These are phyloP conservation scores for Paspalum notatum DNA, from an alignment of 176 grass and related monocot species.

Conservation along the genomic window DNA sequence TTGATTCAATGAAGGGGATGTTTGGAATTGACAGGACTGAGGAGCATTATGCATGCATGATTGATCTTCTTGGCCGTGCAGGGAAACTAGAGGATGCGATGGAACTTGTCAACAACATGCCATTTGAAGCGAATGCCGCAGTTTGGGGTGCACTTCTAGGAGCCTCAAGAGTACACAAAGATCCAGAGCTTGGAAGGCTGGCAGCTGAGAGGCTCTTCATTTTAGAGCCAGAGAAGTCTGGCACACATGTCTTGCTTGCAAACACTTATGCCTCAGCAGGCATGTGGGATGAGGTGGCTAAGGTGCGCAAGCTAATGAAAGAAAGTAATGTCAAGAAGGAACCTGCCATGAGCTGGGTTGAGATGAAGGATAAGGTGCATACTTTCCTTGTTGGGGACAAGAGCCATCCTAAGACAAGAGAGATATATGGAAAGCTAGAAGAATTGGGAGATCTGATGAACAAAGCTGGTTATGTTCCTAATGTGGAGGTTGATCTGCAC, in stretches of 20 bases:
- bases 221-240: conserved; percentile 81
- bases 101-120: conserved; percentile 75
- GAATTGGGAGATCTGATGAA: conserved; percentile 76
- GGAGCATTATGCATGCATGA: conserved; percentile 87
- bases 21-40: conserved; percentile 76
- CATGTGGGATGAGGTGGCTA: conserved; percentile 70
- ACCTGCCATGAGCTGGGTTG: conserved; percentile 93
- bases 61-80: conserved; percentile 85
- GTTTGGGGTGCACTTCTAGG: conserved; percentile 81
- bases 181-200: conserved; percentile 63
- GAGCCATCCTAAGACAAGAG: conserved; percentile 28
- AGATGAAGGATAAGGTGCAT: conserved; percentile 80
- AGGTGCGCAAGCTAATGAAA: conserved; percentile 75
- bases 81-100: conserved; percentile 80
- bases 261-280: conserved; percentile 80
- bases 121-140: conserved; percentile 67
- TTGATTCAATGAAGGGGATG: conserved; percentile 77
- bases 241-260: conserved; percentile 79
- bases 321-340: conserved; percentile 71
- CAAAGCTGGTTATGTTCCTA: conserved; percentile 72
- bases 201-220: conserved; percentile 76
- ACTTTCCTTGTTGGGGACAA: conserved; percentile 70
- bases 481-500: conserved; percentile 72
- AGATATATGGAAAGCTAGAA: conserved; percentile 89
- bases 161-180: conserved; percentile 66